Conservation (phyloP, 331 rosid genomes). For the Dryas integrifolia region DNA sequence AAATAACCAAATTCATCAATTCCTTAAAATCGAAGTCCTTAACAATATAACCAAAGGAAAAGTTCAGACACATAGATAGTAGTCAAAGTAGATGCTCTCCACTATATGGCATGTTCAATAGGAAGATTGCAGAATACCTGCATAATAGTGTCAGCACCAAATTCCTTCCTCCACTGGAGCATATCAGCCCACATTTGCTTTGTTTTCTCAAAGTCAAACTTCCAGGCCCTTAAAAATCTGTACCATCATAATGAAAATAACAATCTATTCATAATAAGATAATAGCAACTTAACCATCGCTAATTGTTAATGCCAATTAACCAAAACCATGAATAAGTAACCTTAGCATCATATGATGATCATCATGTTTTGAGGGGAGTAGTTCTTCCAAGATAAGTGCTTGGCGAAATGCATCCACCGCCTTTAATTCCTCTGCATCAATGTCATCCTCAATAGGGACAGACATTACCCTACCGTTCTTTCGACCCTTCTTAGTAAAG, state of each 20-base stretch:
- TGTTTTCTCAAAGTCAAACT: slow-evolving; percentile 65
- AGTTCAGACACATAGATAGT: slow-evolving; percentile 18
- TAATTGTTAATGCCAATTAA: background rate
- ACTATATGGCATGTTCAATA: background rate
- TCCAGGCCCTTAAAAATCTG: slow-evolving; percentile 80
- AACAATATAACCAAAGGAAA: slow-evolving; percentile 7
- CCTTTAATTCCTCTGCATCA: slow-evolving; percentile 66
- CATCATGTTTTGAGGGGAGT: slow-evolving; percentile 73
- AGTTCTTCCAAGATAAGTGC: slow-evolving; percentile 64
- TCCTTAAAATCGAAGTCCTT: slow-evolving; percentile 86
- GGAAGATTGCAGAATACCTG: slow-evolving; percentile 43
- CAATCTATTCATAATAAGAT: background rate
- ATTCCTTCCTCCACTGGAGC: slow-evolving; percentile 82
- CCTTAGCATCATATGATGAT: slow-evolving; percentile 83
- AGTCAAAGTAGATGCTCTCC: background rate
- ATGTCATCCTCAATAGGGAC: slow-evolving; percentile 59
- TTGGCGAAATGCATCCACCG: slow-evolving; percentile 75
- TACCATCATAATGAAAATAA: slow-evolving; percentile 18
- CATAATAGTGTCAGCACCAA: slow-evolving; percentile 64
- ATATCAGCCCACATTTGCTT: slow-evolving; percentile 90
- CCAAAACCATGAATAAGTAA: slow-evolving; percentile 12
- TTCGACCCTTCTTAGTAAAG: slow-evolving; percentile 63
- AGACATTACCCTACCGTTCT: slow-evolving; percentile 70
- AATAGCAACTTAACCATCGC: background rate
- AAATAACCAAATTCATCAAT: slow-evolving; percentile 40